Base-by-base conservation (phyloP, 2,329 filamentous ascomycete species). In the Exophiala xenobiotica region DNA sequence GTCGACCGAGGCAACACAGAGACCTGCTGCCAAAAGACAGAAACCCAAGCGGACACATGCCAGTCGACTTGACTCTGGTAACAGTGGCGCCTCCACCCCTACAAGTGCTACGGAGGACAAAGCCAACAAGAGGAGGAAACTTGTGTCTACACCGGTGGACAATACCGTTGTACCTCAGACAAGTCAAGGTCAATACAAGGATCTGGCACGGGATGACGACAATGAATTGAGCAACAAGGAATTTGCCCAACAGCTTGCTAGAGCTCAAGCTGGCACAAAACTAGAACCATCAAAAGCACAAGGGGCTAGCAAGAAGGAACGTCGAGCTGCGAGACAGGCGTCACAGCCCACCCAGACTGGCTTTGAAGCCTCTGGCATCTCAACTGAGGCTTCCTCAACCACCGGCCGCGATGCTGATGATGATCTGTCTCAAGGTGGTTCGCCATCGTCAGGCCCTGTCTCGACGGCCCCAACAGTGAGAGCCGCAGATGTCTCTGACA, bases 401-500 rank as follows among this genome's bases (percentile, higher is more conserved):
- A 81, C 82, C 38, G 87, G 78, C 23, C 88, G 92, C 65, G 59
- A 61, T 39, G 88, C 85, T 11, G 89, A 93, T 63, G 88, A 95
- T 64, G 89, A 95, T 63, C 75, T 86, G 63, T 90, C 90, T 2
- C 77, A 86, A 6, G 77, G 79, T 51, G 76, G 77, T 38, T 91
- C 88, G 8, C 87, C 89, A 24, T 68, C 74, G 29, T 67, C 65
- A 37, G 59, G 64, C 16, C 57, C 67, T 18, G 63, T 66, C 22
- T 53, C 61, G 47, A 61, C 54, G 44, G 52, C 79, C 18, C 67
- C 63, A 27, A 74, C 81, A n/a, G 76, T 75, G 11, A 78, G 81
- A 51, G 78, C 80, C 53, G 82, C 80, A 48, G 88, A 88, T 66
- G 82, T 96, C 51, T 87, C 87, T 48, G 92, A 96, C 71, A 97